Percentiles rank a stretch among this genome's conserved stretches.
phyloP scores from a whole-genome alignment of 2,329 filamentous ascomycete genomes.

The Simplicillium sp. region DNA sequence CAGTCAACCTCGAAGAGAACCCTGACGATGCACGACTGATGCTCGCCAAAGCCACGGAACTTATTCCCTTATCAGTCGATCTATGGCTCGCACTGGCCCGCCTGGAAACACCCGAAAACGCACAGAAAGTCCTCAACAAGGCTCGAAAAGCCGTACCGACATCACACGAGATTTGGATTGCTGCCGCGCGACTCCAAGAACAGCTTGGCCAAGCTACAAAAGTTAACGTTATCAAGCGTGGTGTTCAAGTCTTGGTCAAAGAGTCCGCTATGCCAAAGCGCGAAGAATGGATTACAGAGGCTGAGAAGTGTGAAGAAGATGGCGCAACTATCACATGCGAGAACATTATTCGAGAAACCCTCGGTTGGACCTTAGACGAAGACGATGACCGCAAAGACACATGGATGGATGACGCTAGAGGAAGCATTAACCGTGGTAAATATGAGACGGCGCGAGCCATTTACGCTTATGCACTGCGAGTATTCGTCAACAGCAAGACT shows the following conservation, averaged over 20 bases:
- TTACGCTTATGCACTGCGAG: constrained; percentile 78
- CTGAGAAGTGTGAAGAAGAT: constrained; percentile 89
- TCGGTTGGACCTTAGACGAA: constrained; percentile 89
- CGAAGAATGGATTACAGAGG: constrained; percentile 93
- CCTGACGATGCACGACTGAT: constrained; percentile 78
- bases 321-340: constrained; percentile 79
- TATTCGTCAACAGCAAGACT: constrained; percentile 81
- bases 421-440: constrained; percentile 68
- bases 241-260: constrained; percentile 76
- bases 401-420: constrained; percentile 88
- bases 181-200: constrained; percentile 82
- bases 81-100: constrained; percentile 90
- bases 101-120: constrained; percentile 81
- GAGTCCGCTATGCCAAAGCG: constrained; percentile 95
- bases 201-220: constrained; percentile 70
- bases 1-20: constrained; percentile 91
- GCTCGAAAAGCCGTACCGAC: constrained; percentile 90
- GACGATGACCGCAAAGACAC: constrained; percentile 94
- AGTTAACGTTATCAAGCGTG: constrained; percentile 91
- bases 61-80: constrained; percentile 88
- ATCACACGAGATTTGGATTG: constrained; percentile 94
- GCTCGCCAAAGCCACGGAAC: constrained; percentile 88
- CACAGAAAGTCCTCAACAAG: constrained; percentile 89
- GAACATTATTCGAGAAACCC: constrained; percentile 83
- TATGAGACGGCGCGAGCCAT: constrained; percentile 92